Evolutionary conservation across 495 filamentous ascomycete species (phyloP), one percentile per base, ranked within the genome.

Genomic region (Aspergillus nidulans): DNA sequence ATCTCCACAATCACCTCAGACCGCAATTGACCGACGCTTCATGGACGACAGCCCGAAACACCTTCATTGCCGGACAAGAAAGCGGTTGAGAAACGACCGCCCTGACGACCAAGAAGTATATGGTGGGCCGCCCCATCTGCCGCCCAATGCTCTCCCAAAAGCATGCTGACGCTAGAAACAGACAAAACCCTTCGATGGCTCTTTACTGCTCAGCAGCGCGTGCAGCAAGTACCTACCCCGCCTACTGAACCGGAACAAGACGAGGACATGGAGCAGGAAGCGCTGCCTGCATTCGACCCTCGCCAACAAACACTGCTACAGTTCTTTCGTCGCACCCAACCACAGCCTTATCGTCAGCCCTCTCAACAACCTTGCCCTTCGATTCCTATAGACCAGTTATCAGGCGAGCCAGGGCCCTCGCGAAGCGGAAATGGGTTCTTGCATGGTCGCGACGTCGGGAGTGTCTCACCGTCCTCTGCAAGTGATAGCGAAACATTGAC

Each of bases 51-150:
- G 58, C 24, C 69, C 72, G 18, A 67, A 70, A 34, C 69, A 81
- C 56, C 68, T 79, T 16, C 63, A 78, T 55, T 77, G 75, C 49
- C 75, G 78, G 6, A 81, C 78, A 26, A 69, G 74, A 54, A 81
- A 81, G 61, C 70, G 78, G n/a, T 76, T 76, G 52, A 69, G 77
- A 25, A 66, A 81, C 38, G 71, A 72, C 44, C 74, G 78, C 40
- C 78, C 78, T 0, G 68, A 72, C 21, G 75, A 79, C 6, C 61
- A 72, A 34, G 61, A 67, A 10, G 66, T 81, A 32, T 76, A 79
- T 62, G 70, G 76, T 79, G 45, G 64, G 72, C n/a, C n/a, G 8
- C 28, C 7, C 34, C 44, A 13, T 13, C 10, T n/a, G n/a, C n/a
- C n/a, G n/a, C n/a, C n/a, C n/a, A 9, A 16, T 6, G 20, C 3